A percentile compares a stretch with the other conserved stretches of the same genome.
Conservation (phyloP, 305 asterid species). For the Striga hermonthica region DNA sequence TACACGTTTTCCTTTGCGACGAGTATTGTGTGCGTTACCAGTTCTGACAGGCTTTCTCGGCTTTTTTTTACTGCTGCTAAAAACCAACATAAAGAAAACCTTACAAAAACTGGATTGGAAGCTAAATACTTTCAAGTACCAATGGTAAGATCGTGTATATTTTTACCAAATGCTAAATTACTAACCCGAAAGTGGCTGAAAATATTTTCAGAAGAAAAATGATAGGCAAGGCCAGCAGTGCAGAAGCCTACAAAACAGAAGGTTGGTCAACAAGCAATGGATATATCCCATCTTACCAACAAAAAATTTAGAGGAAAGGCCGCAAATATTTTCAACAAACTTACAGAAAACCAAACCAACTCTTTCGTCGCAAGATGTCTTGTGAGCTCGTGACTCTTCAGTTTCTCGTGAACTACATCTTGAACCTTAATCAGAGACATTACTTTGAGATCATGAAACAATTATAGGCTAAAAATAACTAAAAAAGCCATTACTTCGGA, state of each 20-base stretch:
- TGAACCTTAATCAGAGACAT: constrained; percentile 52
- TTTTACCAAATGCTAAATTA: constrained; percentile 25
- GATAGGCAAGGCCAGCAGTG: constrained; percentile 75
- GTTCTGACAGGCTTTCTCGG: constrained; percentile 38
- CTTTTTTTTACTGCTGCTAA: constrained; percentile 54
- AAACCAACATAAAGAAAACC: constrained; percentile 11
- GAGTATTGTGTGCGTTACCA: constrained; percentile 50
- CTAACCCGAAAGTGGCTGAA: constrained; percentile 71
- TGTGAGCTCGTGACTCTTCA: constrained; percentile 74
- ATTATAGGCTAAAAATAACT: constrained; percentile 18
- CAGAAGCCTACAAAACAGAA: constrained; percentile 71
- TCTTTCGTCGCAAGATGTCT: constrained; percentile 73
- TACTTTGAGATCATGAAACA: constrained; percentile 17
- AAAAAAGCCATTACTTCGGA: neutral
- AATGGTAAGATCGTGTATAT: constrained; percentile 15
- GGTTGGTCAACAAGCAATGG: constrained; percentile 24
- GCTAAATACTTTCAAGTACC: neutral
- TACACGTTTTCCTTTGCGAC: constrained; percentile 76
- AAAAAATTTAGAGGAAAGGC: constrained; percentile 1
- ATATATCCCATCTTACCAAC: neutral
- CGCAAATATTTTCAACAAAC: constrained; percentile 28
- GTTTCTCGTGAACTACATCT: constrained; percentile 58
- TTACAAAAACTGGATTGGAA: no score
- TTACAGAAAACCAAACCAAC: constrained; percentile 80
- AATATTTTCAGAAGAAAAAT: constrained; percentile 51